Base-by-base conservation (phyloP, 768 basidiomycete genomes). In the Boletellus emodensis region DNA sequence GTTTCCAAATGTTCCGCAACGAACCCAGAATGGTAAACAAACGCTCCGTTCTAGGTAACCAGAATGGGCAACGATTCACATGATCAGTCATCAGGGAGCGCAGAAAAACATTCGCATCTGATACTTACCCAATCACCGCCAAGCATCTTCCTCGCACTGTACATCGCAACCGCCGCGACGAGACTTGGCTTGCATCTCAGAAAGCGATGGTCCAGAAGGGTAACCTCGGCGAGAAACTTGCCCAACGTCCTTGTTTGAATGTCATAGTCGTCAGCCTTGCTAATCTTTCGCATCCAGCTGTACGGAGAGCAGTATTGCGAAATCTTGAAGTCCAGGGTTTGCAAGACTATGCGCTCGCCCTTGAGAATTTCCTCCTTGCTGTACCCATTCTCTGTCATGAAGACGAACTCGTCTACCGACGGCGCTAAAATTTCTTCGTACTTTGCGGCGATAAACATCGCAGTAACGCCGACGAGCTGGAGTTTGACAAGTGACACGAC, bases 351-450 rank as follows among this genome's bases (percentile, higher is more conserved):
- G 34, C 91, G 84, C 71, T 99, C 96, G 65, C 96, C 96, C 70
- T 96, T 97, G 56, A 99, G 78, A 64, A 99, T 94, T 71, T 99
- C 96, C 49, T 98, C 95, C 70, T 85, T 87, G 47, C 82, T 82
- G 71, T 93, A 98, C 1, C 89, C 93, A 52, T 87, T 89, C 70
- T 98, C 92, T 17, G 95, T 95, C 90, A 99, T 94, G 78, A 81
- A 92, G 54, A 96, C 94, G 61, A 98, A 99, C 70, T 97, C 95
- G n/a, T 96, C 93, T 15, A 94, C 92, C 6, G 86, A 87, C 0
- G 96, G 96, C 0, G 96, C 95, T 50, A 99, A 79, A 63, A 99
- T 97, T 71, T 99, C 96, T 71, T 99, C 96, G 74, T 98, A 99
- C 71, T 99, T 99, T 51, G 93, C 87, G 0, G 96, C 96, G 59